phyloP scores from a whole-genome alignment of 2,329 filamentous ascomycete species.

The Acrocalymma vagum region DNA sequence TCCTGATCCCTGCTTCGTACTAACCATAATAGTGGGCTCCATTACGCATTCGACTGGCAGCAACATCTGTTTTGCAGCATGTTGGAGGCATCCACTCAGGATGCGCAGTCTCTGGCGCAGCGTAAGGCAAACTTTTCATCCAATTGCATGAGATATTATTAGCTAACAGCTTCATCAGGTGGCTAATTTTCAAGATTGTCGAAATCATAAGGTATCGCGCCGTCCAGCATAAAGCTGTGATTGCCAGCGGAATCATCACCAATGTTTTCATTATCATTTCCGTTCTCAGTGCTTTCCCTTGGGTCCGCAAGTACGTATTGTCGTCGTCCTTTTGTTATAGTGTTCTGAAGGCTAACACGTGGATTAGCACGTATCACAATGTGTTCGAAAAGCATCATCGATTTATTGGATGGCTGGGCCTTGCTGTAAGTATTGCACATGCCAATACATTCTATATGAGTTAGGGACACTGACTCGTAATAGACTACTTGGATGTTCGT shows the following conservation, averaged over 20 bases:
- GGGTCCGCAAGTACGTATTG: slow-evolving; percentile 43
- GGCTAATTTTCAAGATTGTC: slow-evolving; percentile 44
- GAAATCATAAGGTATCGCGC: slow-evolving; percentile 44
- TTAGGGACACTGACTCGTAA: slow-evolving; percentile 10
- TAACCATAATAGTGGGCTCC: slow-evolving; percentile 38
- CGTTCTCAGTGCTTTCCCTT: slow-evolving; percentile 44
- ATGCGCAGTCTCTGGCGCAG: slow-evolving; percentile 44
- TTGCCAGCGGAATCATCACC: slow-evolving; percentile 42
- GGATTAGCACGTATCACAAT: slow-evolving; percentile 47
- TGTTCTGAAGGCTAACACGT: too few species aligned
- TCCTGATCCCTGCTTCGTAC: slow-evolving; percentile 7
- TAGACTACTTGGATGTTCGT: slow-evolving; percentile 47
- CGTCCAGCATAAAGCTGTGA: slow-evolving; percentile 40
- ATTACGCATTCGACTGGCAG: slow-evolving; percentile 36
- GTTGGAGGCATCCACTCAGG: slow-evolving; percentile 46
- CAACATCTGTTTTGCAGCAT: slow-evolving; percentile 42
- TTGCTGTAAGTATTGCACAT: slow-evolving; percentile 33
- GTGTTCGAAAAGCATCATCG: slow-evolving; percentile 46
- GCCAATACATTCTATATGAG: too few species aligned
- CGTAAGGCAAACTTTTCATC: slow-evolving; percentile 22
- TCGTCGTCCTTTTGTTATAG: slow-evolving; percentile 12
- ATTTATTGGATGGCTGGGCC: slow-evolving; percentile 45
- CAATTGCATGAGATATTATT: not conserved
- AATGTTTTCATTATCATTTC: slow-evolving; percentile 47
- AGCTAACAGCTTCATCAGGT: slow-evolving; percentile 28